These are phyloP conservation scores for Hansenula sp. DNA, from an alignment of 1,139 yeast genomes.

Conservation along the genomic window DNA sequence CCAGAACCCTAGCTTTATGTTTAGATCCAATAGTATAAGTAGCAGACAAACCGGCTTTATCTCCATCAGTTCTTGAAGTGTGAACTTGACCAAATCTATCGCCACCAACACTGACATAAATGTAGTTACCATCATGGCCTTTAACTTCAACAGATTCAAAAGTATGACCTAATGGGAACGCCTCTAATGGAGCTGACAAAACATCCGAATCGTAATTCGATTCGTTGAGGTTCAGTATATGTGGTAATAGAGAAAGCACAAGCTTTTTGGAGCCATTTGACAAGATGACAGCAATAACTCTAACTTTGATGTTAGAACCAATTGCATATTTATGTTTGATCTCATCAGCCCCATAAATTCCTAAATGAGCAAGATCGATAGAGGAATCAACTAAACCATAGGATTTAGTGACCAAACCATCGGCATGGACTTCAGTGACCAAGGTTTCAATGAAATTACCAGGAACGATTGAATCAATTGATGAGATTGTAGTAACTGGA, in stretches of 20 bases:
- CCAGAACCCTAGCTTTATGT: constrained; percentile 75
- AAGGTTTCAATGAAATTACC: constrained; percentile 79
- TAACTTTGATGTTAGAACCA: constrained; percentile 65
- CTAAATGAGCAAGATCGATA: constrained; percentile 63
- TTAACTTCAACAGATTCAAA: constrained; percentile 60
- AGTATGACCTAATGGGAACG: constrained; percentile 75
- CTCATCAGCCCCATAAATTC: constrained; percentile 42
- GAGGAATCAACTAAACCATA: constrained; percentile 77
- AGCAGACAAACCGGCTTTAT: constrained; percentile 39
- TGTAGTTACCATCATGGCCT: constrained; percentile 52
- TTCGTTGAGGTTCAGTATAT: constrained; percentile 35
- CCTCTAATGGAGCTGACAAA: constrained; percentile 45
- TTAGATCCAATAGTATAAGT: constrained; percentile 55
- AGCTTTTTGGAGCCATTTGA: constrained; percentile 58
- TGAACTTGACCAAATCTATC: constrained; percentile 65
- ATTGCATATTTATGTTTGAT: constrained; percentile 59
- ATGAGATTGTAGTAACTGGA: constrained; percentile 51
- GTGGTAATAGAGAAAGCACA: constrained; percentile 61
- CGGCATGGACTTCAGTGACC: constrained; percentile 52
- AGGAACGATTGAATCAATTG: constrained; percentile 78
- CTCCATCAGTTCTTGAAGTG: constrained; percentile 61
- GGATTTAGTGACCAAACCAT: constrained; percentile 61
- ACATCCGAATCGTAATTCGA: constrained; percentile 21
- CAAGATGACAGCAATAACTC: constrained; percentile 61
- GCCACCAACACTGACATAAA: constrained; percentile 57